phyloP scores from a whole-genome alignment of 371 early-diverging fungal species.

The Mucor indicus region DNA sequence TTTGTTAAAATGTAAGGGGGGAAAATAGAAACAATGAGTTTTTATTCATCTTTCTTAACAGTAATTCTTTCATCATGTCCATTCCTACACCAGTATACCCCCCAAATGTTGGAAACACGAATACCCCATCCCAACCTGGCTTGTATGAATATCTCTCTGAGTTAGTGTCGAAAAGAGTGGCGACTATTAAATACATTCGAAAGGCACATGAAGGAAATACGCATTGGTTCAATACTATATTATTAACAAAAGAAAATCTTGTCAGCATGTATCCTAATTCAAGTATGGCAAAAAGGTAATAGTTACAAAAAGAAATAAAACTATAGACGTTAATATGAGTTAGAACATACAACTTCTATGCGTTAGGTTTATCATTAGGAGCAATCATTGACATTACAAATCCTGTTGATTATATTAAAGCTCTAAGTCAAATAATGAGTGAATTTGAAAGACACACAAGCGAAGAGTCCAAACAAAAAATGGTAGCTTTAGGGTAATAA shows the following conservation, averaged over 20 bases:
- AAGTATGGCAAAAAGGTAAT: constrained; percentile 43
- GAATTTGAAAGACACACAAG: constrained; percentile 58
- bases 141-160: constrained; percentile 52
- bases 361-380: constrained; percentile 61
- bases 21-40: no score
- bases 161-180: constrained; percentile 63
- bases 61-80: constrained; percentile 18
- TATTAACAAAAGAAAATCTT: constrained; percentile 53
- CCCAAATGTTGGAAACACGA: background rate
- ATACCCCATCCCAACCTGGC: constrained; percentile 22
- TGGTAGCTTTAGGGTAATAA: no score
- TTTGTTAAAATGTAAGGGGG: no score
- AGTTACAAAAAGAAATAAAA: constrained; percentile 5
- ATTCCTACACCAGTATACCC: constrained; percentile 14
- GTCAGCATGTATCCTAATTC: constrained; percentile 31
- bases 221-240: constrained; percentile 61
- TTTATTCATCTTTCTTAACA: no score
- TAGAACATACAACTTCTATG: constrained; percentile 58
- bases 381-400: constrained; percentile 62
- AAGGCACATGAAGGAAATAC: constrained; percentile 55
- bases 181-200: constrained; percentile 63
- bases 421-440: constrained; percentile 52
- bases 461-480: constrained; percentile 51
- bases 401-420: constrained; percentile 62
- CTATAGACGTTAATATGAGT: background rate